Percentiles rank a stretch among this genome's conserved stretches.
Evolutionary conservation across 2,329 filamentous ascomycete species (phyloP).

Genomic region (Ophiostoma sp.): DNA sequence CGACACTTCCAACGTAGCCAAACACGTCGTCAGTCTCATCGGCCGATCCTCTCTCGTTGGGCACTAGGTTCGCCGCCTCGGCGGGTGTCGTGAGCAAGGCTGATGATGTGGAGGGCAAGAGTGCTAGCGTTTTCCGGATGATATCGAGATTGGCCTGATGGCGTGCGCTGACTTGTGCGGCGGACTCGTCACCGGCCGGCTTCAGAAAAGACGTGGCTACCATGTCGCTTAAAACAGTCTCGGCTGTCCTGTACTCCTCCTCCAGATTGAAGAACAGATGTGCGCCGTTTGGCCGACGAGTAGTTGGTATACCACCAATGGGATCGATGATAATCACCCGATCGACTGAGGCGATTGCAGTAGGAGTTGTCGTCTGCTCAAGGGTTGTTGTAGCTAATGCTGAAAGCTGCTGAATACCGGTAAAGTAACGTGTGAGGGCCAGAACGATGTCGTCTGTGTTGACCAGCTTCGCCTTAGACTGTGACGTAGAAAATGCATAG

Average conservation of each 20-base stretch:
- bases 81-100: slow-evolving; percentile 81
- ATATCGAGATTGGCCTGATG: slow-evolving; percentile 70
- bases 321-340: slow-evolving; percentile 85
- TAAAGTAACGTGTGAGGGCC: slow-evolving; percentile 70
- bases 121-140: slow-evolving; percentile 61
- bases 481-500: slow-evolving; percentile 40
- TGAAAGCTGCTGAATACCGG: slow-evolving; percentile 49
- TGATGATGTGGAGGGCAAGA: slow-evolving; percentile 79
- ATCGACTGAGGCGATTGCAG: slow-evolving; percentile 58
- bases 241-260: slow-evolving; percentile 73
- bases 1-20: slow-evolving; percentile 46
- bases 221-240: slow-evolving; percentile 49
- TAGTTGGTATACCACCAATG: slow-evolving; percentile 73
- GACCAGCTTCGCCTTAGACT: slow-evolving; percentile 36
- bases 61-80: slow-evolving; percentile 61
- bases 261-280: slow-evolving; percentile 91
- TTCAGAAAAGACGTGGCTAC: slow-evolving; percentile 12
- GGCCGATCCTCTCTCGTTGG: slow-evolving; percentile 17
- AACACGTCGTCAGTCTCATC: slow-evolving; percentile 41
- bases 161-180: slow-evolving; percentile 29
- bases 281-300: slow-evolving; percentile 54
- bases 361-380: slow-evolving; percentile 25
- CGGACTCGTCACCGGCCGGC: slow-evolving; percentile 16
- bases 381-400: slow-evolving; percentile 24
- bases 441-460: slow-evolving; percentile 61